Base-by-base conservation (phyloP, 2,329 filamentous ascomycete species). In the Domatiomyces globalis region DNA sequence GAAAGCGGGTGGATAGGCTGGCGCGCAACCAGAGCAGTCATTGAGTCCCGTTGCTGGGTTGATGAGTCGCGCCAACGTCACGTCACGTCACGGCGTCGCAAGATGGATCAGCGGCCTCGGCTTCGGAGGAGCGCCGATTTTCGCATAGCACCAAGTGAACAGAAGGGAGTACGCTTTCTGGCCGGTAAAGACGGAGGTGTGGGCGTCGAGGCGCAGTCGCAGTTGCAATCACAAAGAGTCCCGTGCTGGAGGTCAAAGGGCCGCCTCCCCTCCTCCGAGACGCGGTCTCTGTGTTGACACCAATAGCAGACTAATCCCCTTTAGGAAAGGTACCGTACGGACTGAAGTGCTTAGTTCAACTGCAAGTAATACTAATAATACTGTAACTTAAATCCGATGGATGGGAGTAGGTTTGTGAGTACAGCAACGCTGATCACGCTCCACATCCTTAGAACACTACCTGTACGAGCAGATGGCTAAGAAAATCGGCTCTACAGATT, bases 1-100 rank as follows among this genome's bases (percentile, higher is more conserved):
- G 62, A 60, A 54, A 63, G 55, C 18, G 58, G 51, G 29, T 64
- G 62, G 48, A 65, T 51, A 51, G 62, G 62, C 54, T 56, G 60
- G 53, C 61, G 63, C 58, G 61, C 61, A 55, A 60, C 58, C 52
- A 63, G 58, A 51, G 61, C 57, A 54, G 58, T 64, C 61, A 63
- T 63, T 49, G 54, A 57, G 53, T 51, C 55, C 53, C 51, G 49
- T 43, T 29, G 49, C 33, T 39, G 12, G 48, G 29, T 49, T 45
- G 33, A 9, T 20, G 48, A 49, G 49, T 51, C 43, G 48, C 49
- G 48, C 9, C 33, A n/a, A 44, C 46, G 43, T 51, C 55, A 52
- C 52, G 43, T 51, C 55, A 52, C 52, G 50, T 54, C 51, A 29
- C 27, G 25, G 17, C 19, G 27, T 39, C 33, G 33, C 33, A 39